Evolutionary conservation across 139 green algal species (phyloP).

Genomic region (Picochlorum sp.): DNA sequence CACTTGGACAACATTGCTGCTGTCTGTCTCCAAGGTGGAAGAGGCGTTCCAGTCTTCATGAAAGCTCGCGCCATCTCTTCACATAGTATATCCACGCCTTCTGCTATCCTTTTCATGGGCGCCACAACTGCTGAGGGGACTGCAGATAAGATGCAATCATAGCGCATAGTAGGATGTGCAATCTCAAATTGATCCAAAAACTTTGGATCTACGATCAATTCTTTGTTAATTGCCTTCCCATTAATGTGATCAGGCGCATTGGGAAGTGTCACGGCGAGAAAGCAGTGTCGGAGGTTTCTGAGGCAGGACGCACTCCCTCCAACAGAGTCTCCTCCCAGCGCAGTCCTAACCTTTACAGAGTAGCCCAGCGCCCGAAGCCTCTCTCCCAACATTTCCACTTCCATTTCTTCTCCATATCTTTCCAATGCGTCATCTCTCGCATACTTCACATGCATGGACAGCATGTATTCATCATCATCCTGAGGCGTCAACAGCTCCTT

Average conservation of each 20-base stretch:
- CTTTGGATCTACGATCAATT: slow-evolving; percentile 38
- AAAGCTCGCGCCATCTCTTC: slow-evolving; percentile 42
- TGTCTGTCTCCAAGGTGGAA: slow-evolving; percentile 47
- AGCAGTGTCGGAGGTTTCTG: slow-evolving; percentile 53
- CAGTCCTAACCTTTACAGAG: slow-evolving; percentile 32
- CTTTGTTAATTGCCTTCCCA: not conserved
- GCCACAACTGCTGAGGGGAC: slow-evolving; percentile 31
- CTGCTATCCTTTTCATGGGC: slow-evolving; percentile 16
- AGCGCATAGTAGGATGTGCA: slow-evolving; percentile 32
- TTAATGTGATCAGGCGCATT: not conserved
- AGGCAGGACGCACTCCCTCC: slow-evolving; percentile 44
- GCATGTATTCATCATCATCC: slow-evolving; percentile 30
- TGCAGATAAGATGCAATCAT: slow-evolving; percentile 30
- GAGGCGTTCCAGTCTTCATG: slow-evolving; percentile 18
- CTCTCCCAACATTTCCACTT: slow-evolving; percentile 27
- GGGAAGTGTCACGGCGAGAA: slow-evolving; percentile 32
- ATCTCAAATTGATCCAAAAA: slow-evolving; percentile 61
- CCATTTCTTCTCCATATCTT: slow-evolving; percentile 4
- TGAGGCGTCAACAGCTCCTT: slow-evolving; percentile 18
- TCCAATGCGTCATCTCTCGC: slow-evolving; percentile 14
- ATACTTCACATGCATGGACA: slow-evolving; percentile 23
- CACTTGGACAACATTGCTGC: slow-evolving; percentile 53
- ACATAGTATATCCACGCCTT: slow-evolving; percentile 38
- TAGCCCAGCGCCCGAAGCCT: slow-evolving; percentile 30
- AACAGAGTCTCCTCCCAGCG: slow-evolving; percentile 26